Evolutionary conservation across 192 early-diverging fungal genomes (phyloP), one percentile per base, ranked within the genome.

Genomic region (Lunasporangiospora selenospora): DNA sequence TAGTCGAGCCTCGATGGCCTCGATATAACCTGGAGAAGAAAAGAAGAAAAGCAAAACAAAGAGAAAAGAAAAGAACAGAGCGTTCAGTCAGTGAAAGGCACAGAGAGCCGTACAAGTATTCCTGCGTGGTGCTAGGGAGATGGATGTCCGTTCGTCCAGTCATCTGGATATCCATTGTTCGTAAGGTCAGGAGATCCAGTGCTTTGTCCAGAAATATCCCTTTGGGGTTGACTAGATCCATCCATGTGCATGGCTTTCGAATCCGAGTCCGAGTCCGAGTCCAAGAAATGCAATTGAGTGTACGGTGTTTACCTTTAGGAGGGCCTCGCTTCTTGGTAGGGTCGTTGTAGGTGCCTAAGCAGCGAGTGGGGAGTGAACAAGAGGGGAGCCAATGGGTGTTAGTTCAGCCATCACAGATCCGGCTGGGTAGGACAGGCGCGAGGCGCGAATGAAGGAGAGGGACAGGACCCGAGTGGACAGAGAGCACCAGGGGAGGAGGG

Each of bases 1-100:
- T 26, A 94, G 80, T 47, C 90, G 75, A 44, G 78, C 84, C 53
- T 94, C 92, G 19, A 94, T 92, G 15, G 85, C 89, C 53, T 93
- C 92, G 27, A 94, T 93, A 57, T 94, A 94, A 23, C 92, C 92
- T 75, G 88, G 85, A 23, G 86, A 83, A 42, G 9, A 30, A 3
- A 29, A 11, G 29, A 12, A 24, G 18, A 19, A 47, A 58, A 23
- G 37, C 29, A 42, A 30, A 32, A 49, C 2, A 18, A 51, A 51
- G 23, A 29, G 16, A 47, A 60, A 23, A 8, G 36, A 26, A 33
- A 24, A 26, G 24, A 60, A 34, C 11, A 3, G 26, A 46, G 26
- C n/a, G n/a, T n/a, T n/a, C n/a, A n/a, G n/a, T n/a, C n/a, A n/a
- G n/a, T n/a, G n/a, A n/a, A n/a, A n/a, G n/a, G n/a, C n/a, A n/a